phyloP scores from a whole-genome alignment of 768 basidiomycete species.

The Boletus insuetus region DNA sequence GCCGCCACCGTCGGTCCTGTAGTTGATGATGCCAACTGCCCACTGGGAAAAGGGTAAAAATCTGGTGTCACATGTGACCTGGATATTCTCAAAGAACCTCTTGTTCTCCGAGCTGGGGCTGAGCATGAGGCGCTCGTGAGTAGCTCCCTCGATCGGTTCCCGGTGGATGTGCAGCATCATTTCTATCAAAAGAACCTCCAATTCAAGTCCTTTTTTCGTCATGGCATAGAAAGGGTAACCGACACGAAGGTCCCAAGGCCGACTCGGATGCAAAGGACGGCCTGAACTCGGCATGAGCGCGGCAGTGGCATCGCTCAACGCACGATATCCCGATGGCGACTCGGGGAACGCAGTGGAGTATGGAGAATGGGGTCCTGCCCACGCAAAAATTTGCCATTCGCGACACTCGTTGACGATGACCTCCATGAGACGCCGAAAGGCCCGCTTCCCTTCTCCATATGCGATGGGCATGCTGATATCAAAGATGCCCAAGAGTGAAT shows the following conservation, averaged over 20 bases:
- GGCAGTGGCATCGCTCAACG: background rate
- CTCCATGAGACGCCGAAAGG: slow-evolving; percentile 27
- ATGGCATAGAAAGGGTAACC: slow-evolving; percentile 22
- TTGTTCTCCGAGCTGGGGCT: slow-evolving; percentile 10
- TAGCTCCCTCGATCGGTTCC: slow-evolving; percentile 7
- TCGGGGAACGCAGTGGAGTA: slow-evolving; percentile 18
- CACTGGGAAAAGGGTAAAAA: slow-evolving; percentile 23
- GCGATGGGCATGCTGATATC: slow-evolving; percentile 22
- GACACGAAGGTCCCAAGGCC: slow-evolving; percentile 8
- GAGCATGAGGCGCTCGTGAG: slow-evolving; percentile 13
- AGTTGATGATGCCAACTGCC: slow-evolving; percentile 26
- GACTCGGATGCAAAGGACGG: background rate
- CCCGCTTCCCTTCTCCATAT: slow-evolving; percentile 25
- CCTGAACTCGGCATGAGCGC: background rate
- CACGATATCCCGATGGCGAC: slow-evolving; percentile 19
- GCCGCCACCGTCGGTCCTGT: slow-evolving; percentile 17
- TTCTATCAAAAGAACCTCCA: slow-evolving; percentile 21
- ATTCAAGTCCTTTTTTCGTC: slow-evolving; percentile 23
- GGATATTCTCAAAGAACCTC: slow-evolving; percentile 16
- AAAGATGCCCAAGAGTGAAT: slow-evolving; percentile 27
- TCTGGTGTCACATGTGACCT: slow-evolving; percentile 13
- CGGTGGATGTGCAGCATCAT: slow-evolving; percentile 20
- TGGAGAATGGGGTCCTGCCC: slow-evolving; percentile 22
- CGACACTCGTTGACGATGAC: slow-evolving; percentile 16
- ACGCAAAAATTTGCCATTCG: slow-evolving; percentile 22